Base-by-base conservation (phyloP, 1,284 basidiomycete species). In the Apiotrichum montevideense region DNA sequence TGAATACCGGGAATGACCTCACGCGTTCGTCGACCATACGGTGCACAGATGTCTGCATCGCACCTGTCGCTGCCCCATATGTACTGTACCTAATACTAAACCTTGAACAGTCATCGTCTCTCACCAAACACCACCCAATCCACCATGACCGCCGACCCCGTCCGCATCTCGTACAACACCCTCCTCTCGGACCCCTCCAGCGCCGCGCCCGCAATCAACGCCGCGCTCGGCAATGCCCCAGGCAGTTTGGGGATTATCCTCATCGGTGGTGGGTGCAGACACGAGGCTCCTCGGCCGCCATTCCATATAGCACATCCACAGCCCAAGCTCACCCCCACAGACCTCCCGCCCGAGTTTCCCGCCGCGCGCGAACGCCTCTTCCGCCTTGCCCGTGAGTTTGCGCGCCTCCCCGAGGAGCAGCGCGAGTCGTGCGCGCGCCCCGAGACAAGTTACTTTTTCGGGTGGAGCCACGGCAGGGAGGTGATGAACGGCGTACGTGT, bases 401-500 rank as follows among this genome's bases (percentile, higher is more conserved):
- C 88, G 0, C 79, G 80, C 21, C 78, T 94, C 6, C 82, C 86
- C n/a, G 83, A 86, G 50, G 68, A 73, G 11, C 74, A 75, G 10
- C 81, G 87, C 48, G 88, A 91, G 69, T 81, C 80, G 54, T 88
- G 90, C 68, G 82, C 84, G 2, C 54, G 67, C 34, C 68, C 72
- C 9, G 68, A 74, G 32, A 66, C 65, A 21, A 65, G 63, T 10
- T 79, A 76, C 63, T 58, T 66, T 42, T 94, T 92, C 73, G 92
- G 92, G 21, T 96, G 92, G 92, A 89, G 87, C 44, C 88, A 92
- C 75, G 92, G 92, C 52, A 94, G 94, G 81, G 92, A 96, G 80
- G 84, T 93, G 42, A 95, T 95, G 91, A 95, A 95, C 66, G 91
- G 91, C 82, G 88, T 87, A 63, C 64, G 74, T 62, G 0, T 3